Evolutionary conservation across 139 green algal genomes (phyloP).

Genomic region (Chlamydomonas sphaeroides): DNA sequence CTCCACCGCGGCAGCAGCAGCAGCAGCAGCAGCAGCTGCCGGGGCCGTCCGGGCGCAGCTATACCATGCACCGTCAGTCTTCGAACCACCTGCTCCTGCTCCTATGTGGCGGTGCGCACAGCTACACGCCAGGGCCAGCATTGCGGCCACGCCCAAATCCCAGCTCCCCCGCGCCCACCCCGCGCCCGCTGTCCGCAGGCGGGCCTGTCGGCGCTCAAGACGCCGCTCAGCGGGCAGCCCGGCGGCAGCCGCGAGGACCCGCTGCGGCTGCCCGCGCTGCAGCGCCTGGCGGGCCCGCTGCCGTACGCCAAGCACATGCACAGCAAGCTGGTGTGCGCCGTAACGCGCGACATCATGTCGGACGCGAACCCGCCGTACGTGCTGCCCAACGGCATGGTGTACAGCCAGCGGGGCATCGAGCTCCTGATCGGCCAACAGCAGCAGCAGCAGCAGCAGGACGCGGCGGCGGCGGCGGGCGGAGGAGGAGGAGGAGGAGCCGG

Average conservation of each 20-base stretch:
- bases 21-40: too few relatives aligned
- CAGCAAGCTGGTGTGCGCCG: slow-evolving; percentile 89
- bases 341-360: slow-evolving; percentile 88
- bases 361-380: slow-evolving; percentile 93
- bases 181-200: slow-evolving; percentile 50
- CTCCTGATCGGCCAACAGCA: slow-evolving; percentile 36
- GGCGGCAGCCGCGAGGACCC: slow-evolving; percentile 78
- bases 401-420: slow-evolving; percentile 60
- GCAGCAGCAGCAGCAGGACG: background rate
- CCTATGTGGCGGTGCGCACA: too few relatives aligned
- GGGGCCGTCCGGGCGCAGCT: too few relatives aligned
- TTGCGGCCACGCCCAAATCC: too few relatives aligned
- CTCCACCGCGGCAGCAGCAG: too few relatives aligned
- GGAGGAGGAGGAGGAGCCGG: background rate
- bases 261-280: slow-evolving; percentile 77
- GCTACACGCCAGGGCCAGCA: too few relatives aligned
- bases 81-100: too few relatives aligned
- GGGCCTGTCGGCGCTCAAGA: slow-evolving; percentile 89
- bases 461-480: background rate
- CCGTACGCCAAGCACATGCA: slow-evolving; percentile 87
- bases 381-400: slow-evolving; percentile 82
- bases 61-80: too few relatives aligned
- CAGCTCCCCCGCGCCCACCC: too few relatives aligned
- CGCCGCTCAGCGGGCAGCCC: slow-evolving; percentile 63
- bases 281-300: slow-evolving; percentile 76